Conservation (phyloP, 1,284 basidiomycete genomes). For the Cutaneotrichosporon cutaneum region DNA sequence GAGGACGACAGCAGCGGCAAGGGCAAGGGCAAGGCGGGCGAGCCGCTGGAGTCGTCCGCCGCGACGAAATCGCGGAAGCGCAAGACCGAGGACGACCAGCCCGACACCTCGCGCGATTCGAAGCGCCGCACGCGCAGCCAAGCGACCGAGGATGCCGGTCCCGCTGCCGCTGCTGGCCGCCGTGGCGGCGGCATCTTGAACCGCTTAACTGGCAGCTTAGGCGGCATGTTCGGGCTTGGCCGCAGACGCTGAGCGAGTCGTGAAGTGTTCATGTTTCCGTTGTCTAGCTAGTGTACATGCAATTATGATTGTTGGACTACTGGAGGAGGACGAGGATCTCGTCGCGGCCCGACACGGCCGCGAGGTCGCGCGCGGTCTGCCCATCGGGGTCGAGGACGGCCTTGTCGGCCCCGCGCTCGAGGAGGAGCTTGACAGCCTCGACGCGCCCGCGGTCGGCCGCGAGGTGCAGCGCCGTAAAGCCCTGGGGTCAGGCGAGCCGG, state of each 20-base stretch:
- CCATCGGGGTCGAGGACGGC: conserved; percentile 58
- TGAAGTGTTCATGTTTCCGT: not conserved
- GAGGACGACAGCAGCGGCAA: not conserved
- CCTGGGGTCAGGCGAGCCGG: conserved; percentile 51
- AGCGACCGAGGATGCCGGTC: not conserved
- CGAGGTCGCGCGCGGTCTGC: conserved; percentile 41
- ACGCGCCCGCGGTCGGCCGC: conserved; percentile 75
- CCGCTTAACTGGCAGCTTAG: not conserved
- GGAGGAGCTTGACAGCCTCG: conserved; percentile 61
- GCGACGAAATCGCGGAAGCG: not conserved
- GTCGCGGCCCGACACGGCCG: conserved; percentile 30
- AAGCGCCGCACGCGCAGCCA: not conserved
- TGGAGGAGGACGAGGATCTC: conserved; percentile 34
- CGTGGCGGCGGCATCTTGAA: not conserved
- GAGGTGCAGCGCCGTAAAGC: conserved; percentile 79
- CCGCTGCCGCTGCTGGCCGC: not conserved
- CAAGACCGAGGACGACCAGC: not conserved
- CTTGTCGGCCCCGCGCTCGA: conserved; percentile 66
- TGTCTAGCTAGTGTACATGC: conserved; percentile 2
- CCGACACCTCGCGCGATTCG: not conserved
- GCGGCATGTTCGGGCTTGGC: not conserved
- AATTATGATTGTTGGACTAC: not conserved
- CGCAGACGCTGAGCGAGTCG: not conserved
- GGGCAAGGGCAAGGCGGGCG: not conserved
- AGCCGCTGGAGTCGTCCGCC: not conserved